Base-by-base conservation (phyloP, 2,329 filamentous ascomycete genomes). In the Paraphoma sp. region DNA sequence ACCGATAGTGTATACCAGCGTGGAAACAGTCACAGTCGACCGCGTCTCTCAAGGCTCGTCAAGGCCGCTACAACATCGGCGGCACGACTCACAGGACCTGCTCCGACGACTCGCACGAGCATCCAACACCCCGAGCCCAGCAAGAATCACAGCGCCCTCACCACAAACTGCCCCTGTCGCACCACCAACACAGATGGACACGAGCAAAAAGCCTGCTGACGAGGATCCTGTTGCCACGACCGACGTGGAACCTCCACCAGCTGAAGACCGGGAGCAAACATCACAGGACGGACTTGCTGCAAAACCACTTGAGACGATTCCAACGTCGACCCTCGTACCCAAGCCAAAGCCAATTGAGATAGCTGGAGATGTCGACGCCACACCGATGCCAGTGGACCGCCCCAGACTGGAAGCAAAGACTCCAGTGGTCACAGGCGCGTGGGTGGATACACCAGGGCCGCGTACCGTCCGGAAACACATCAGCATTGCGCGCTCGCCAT, bases 121-220 rank as follows among this genome's bases (percentile, higher is more conserved):
- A 2, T 78, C 80, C 6, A 82, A 79, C 54, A 83, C 80, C 31
- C 81, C 81, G 4, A 82, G 78, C 57, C 79, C 80, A 33, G 72
- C 63, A 18, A 73, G 72, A 48, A 47, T 47, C 29, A 48, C 56
- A 29, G 41, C 64, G 11, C 51, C 62, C 16, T 64, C 69, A 45
- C 65, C 69, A 10, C 64, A 66, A 33, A 64, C 64, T n/a, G 58
- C 66, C 46, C 61, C 65, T n/a, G 36, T 56, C 4, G 60, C 45
- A 29, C 61, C 10, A 16, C 41, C 40, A 14, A 17, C 31, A 41
- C 36, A 43, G 16, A 11, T 36, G 12, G 49, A 45, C 6, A 42
- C 33, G 29, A 48, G 52, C 12, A 29, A 55, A 10, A 36, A 53
- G 4, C 10, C 47, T 18, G 30, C 38, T 2, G 56, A 48, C 11